Percentiles rank a stretch among this genome's conserved stretches.
phyloP scores from a whole-genome alignment of 2,329 filamentous ascomycete genomes.

The Ceratocystis ficicola region DNA sequence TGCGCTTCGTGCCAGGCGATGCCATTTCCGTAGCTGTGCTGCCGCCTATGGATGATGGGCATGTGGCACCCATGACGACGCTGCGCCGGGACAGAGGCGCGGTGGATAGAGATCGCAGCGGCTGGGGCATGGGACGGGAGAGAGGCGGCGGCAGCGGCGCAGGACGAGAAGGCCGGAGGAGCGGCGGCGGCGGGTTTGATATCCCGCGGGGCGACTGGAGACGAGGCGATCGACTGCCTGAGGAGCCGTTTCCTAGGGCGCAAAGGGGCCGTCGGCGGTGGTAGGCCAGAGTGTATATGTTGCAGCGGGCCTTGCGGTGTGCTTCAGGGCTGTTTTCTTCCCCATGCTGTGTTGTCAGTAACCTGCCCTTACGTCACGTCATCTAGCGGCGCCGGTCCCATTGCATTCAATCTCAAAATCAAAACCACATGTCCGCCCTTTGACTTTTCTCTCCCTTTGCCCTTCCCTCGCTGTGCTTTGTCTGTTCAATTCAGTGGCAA shows the following conservation, averaged over 20 bases:
- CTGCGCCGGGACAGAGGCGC: slow-evolving; percentile 33
- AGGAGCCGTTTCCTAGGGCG: background rate
- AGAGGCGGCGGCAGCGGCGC: slow-evolving; percentile 9
- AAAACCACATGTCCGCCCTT: background rate
- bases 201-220: slow-evolving; percentile 26
- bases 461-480: background rate
- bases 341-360: background rate
- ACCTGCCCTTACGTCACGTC: too few relatives aligned
- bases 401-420: too few relatives aligned
- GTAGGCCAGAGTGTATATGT: background rate
- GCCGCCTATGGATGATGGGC: slow-evolving; percentile 61
- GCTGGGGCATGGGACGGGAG: background rate
- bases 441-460: background rate
- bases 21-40: slow-evolving; percentile 74
- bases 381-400: too few relatives aligned
- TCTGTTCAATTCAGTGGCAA: background rate
- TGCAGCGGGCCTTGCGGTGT: background rate
- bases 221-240: slow-evolving; percentile 27
- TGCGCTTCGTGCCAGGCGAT: slow-evolving; percentile 77
- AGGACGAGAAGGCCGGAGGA: slow-evolving; percentile 25
- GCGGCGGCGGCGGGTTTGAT: slow-evolving; percentile 24
- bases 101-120: slow-evolving; percentile 24
- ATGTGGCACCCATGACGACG: slow-evolving; percentile 51
- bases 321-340: background rate
- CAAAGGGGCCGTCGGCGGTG: slow-evolving; percentile 1